Percentiles rank a stretch among this genome's conserved stretches.
Conservation (phyloP, 2,329 filamentous ascomycete species). For the Claviceps paspali region DNA sequence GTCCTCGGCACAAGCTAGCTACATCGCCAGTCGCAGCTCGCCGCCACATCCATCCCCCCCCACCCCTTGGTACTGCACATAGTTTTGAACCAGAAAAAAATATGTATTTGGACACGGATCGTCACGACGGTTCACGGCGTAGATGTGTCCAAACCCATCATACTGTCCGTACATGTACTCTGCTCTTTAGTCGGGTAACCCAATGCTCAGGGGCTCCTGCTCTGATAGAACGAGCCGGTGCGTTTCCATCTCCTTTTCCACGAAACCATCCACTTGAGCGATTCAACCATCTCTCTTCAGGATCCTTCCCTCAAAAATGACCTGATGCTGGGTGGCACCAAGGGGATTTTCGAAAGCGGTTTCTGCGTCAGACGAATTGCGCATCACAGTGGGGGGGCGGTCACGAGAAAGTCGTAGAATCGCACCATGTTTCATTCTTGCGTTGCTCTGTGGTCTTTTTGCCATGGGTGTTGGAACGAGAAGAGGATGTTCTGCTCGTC, state of each 20-base stretch:
- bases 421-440: constrained; percentile 29
- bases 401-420: constrained; percentile 1
- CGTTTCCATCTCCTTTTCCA: background rate
- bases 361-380: background rate
- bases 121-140: no score
- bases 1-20: no score
- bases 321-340: constrained; percentile 4
- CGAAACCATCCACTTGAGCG: background rate
- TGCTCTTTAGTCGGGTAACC: constrained; percentile 47
- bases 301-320: constrained; percentile 1
- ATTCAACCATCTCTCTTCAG: constrained; percentile 17
- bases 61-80: no score
- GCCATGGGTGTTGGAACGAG: constrained; percentile 24
- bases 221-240: constrained; percentile 46
- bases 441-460: constrained; percentile 45
- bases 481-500: constrained; percentile 1
- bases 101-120: no score
- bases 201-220: constrained; percentile 41
- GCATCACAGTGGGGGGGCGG: background rate
- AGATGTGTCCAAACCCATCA: background rate
- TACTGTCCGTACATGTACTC: constrained; percentile 36
- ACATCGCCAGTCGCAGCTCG: no score
- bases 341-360: constrained; percentile 1
- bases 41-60: no score
- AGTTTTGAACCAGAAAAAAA: no score